Conservation (phyloP, 2,329 filamentous ascomycete genomes). For the Hypoxylon sp. region DNA sequence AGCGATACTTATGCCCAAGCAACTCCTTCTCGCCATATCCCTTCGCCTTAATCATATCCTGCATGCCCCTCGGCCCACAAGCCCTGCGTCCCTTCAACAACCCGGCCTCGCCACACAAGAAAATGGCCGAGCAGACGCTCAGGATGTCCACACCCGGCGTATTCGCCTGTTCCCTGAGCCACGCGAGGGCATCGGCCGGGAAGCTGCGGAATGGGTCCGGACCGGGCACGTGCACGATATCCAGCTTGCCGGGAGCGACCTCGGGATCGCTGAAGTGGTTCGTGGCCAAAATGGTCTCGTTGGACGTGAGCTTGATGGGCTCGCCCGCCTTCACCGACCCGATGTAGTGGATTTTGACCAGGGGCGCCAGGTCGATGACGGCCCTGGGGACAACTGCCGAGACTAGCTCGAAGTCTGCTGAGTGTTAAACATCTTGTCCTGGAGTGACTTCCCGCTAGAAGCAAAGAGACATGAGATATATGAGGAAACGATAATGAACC, state of each 20-base stretch:
- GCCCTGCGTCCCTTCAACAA: slow-evolving; percentile 62
- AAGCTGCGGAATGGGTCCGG: slow-evolving; percentile 59
- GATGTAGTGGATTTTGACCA: slow-evolving; percentile 64
- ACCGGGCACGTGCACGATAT: slow-evolving; percentile 67
- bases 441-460: background rate
- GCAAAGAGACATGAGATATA: background rate
- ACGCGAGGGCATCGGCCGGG: slow-evolving; percentile 57
- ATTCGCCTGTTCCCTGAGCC: slow-evolving; percentile 61
- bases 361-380: slow-evolving; percentile 60
- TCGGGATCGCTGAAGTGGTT: slow-evolving; percentile 62
- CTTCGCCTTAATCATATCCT: slow-evolving; percentile 58
- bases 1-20: slow-evolving; percentile 64
- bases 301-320: slow-evolving; percentile 61
- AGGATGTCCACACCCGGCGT: slow-evolving; percentile 63
- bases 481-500: background rate
- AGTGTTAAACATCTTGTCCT: background rate
- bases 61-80: slow-evolving; percentile 64
- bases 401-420: slow-evolving; percentile 52
- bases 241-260: slow-evolving; percentile 66
- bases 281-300: slow-evolving; percentile 58
- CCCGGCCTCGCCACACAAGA: slow-evolving; percentile 65
- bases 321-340: slow-evolving; percentile 56
- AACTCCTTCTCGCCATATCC: slow-evolving; percentile 59
- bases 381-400: slow-evolving; percentile 56
- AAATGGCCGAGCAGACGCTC: slow-evolving; percentile 67